Evolutionary conservation across 2,329 filamentous ascomycete genomes (phyloP).

Genomic region (Claviceps africana): DNA sequence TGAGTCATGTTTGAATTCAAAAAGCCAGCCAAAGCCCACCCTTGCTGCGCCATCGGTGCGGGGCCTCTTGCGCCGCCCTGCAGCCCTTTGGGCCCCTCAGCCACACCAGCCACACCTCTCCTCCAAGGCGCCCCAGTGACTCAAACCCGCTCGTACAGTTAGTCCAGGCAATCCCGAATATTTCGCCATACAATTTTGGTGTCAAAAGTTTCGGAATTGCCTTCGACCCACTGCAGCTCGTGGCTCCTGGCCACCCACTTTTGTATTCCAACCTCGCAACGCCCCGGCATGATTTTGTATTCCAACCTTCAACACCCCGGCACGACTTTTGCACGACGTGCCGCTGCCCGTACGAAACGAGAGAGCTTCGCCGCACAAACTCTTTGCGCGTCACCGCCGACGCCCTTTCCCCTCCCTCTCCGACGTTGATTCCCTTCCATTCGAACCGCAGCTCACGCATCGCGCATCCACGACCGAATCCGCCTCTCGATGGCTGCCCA

Average conservation of each 20-base stretch:
- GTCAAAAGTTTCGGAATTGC: too few relatives aligned
- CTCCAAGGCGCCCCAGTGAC: background rate
- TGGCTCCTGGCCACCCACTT: too few relatives aligned
- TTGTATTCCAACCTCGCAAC: too few relatives aligned
- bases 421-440: background rate
- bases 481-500: constrained; percentile 18
- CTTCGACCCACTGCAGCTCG: too few relatives aligned
- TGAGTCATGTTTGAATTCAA: too few relatives aligned
- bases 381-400: background rate
- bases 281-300: too few relatives aligned
- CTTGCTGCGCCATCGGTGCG: background rate
- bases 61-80: background rate
- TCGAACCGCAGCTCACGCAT: background rate
- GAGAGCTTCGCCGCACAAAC: background rate
- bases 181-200: too few relatives aligned
- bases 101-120: background rate
- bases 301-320: background rate
- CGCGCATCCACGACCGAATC: background rate
- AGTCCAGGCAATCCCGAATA: too few relatives aligned
- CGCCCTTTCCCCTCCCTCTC: background rate
- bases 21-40: background rate
- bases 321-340: background rate
- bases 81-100: too few relatives aligned
- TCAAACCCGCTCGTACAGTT: too few relatives aligned
- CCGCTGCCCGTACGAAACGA: background rate